Evolutionary conservation across 176 grass and related monocot genomes (phyloP), one percentile per base, ranked within the genome.

Genomic region (Bolboschoenus planiculmis): DNA sequence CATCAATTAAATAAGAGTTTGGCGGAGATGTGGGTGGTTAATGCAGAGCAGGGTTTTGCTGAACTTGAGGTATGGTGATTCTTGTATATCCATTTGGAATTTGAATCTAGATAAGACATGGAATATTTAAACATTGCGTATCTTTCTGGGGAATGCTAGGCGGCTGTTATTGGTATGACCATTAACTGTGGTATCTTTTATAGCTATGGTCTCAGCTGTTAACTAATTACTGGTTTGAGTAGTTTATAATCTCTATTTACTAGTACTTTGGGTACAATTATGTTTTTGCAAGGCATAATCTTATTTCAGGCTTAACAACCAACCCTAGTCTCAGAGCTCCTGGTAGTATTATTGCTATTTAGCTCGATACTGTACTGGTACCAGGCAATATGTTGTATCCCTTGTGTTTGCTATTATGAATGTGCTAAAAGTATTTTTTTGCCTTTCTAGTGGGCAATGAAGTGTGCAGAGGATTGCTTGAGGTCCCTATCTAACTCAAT

Each of bases 381-480:
- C 18, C 34, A 70, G 16, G 36, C 65, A 42, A 34, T 70, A 70
- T 0, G 10, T 70, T 26, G 24, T 42, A 40, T 70, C 42, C 5
- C 36, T 70, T 70, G 65, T 18, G 40, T 70, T 70, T 70, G 65
- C 24, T 42, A 3, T 11, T 43, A 40, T 39, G 65, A 40, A 43
- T 7, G 20, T 42, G 33, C 18, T 70, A 10, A 70, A 70, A 42
- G 1, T 64, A 4, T 7, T 1, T 31, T 18, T 76, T 31, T 29
- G 24, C 42, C 16, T 31, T 82, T 89, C 10, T 82, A 93, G 91
- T 88, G 88, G 81, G 84, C 67, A 80, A 91, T 89, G 70, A 87
- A 77, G 56, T 90, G 88, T 6, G 79, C 88, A 21, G 70, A 91
- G 79, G 84, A 93, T 76, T 88, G 85, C 37, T 31, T 93, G 71